A percentile compares a stretch with the other conserved stretches of the same genome.
phyloP scores from a whole-genome alignment of 495 filamentous ascomycete species.

The Aspergillus carlsbadensis region DNA sequence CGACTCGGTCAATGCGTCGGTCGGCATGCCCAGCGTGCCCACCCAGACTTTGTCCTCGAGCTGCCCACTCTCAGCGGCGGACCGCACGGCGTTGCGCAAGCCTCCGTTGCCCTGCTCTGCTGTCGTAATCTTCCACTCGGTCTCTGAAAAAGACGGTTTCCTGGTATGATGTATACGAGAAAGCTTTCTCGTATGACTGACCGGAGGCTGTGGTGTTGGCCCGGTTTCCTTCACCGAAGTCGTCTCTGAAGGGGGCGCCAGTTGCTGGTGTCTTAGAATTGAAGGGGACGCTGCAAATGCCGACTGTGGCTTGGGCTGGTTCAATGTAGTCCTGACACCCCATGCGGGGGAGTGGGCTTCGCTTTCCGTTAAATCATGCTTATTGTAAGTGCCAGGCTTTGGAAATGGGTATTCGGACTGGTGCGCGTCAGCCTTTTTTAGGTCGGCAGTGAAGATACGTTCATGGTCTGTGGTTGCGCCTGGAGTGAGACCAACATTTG shows the following conservation, averaged over 20 bases:
- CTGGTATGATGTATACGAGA: slow-evolving; percentile 34
- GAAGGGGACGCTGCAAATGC: slow-evolving; percentile 67
- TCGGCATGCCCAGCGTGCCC: slow-evolving; percentile 88
- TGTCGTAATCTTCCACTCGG: slow-evolving; percentile 77
- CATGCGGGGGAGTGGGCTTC: slow-evolving; percentile 55
- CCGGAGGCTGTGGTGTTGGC: slow-evolving; percentile 16
- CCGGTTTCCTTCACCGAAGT: slow-evolving; percentile 24
- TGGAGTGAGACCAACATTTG: slow-evolving; percentile 44
- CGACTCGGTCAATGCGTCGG: slow-evolving; percentile 68
- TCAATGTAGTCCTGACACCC: slow-evolving; percentile 61
- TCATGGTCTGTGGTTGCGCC: slow-evolving; percentile 61
- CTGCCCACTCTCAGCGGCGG: slow-evolving; percentile 62
- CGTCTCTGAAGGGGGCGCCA: slow-evolving; percentile 30
- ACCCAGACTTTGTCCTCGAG: slow-evolving; percentile 78
- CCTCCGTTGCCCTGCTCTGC: slow-evolving; percentile 91
- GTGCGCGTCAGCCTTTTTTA: slow-evolving; percentile 33
- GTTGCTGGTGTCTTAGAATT: slow-evolving; percentile 64
- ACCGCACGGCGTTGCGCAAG: slow-evolving; percentile 79
- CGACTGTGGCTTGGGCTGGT: slow-evolving; percentile 73
- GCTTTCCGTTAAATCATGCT: slow-evolving; percentile 36
- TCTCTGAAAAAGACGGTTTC: slow-evolving; percentile 59
- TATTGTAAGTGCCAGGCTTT: slow-evolving; percentile 2
- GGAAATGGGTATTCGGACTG: slow-evolving; percentile 38
- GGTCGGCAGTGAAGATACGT: slow-evolving; percentile 53
- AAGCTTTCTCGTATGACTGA: slow-evolving; percentile 2